A percentile compares a stretch with the other conserved stretches of the same genome.
Evolutionary conservation across 2,329 filamentous ascomycete genomes (phyloP).

Genomic region (Botrytis porri): DNA sequence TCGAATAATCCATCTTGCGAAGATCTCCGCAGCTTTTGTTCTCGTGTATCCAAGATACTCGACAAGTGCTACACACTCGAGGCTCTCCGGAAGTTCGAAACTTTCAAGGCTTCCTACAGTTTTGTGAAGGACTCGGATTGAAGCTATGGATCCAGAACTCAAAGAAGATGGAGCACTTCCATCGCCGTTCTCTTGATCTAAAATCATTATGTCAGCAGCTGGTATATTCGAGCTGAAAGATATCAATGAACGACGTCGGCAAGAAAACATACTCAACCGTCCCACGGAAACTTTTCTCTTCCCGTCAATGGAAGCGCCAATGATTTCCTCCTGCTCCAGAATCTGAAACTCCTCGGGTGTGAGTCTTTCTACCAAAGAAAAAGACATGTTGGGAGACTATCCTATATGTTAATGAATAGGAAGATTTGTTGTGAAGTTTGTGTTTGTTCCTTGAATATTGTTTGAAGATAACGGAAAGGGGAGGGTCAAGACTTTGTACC

Average conservation of each 20-base stretch:
- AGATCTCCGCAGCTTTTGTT: background rate
- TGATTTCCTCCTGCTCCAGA: background rate
- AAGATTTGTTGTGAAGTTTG: background rate
- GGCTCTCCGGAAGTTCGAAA: background rate
- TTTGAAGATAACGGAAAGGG: background rate
- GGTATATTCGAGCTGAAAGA: background rate
- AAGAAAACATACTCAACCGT: background rate
- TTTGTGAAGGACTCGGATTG: background rate
- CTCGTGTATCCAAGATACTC: background rate
- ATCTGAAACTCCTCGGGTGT: background rate
- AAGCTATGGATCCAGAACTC: background rate
- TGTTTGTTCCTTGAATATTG: background rate
- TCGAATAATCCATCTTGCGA: background rate
- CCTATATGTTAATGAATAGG: background rate
- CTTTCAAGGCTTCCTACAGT: rapidly evolving
- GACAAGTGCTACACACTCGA: background rate
- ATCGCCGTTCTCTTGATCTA: background rate
- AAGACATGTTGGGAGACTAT: background rate
- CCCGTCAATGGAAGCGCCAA: background rate
- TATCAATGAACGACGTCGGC: background rate
- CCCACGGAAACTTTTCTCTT: background rate
- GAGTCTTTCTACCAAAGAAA: background rate
- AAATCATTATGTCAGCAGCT: background rate
- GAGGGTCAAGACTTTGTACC: background rate
- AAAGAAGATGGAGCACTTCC: background rate